phyloP scores from a whole-genome alignment of 192 early-diverging fungal genomes.

The Coemansia pectinata region DNA sequence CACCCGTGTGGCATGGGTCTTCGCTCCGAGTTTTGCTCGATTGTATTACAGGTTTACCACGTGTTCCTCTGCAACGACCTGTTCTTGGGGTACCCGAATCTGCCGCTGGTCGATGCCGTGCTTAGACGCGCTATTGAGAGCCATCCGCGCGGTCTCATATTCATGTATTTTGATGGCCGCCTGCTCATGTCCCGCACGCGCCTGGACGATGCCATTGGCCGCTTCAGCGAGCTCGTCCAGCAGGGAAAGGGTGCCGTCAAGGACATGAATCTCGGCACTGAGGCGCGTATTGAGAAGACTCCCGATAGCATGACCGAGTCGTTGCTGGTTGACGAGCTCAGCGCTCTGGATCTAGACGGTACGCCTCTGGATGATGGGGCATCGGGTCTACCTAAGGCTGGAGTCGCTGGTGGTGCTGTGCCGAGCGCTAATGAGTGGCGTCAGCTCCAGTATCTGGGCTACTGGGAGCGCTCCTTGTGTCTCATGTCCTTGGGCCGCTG shows the following conservation, averaged over 20 bases:
- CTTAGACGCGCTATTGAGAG: conserved; percentile 57
- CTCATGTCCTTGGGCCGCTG: conserved; percentile 66
- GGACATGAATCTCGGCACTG: conserved; percentile 13
- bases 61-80: conserved; percentile 71
- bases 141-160: conserved; percentile 73
- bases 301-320: conserved; percentile 5
- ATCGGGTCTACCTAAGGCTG: neutral
- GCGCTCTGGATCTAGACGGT: conserved; percentile 57
- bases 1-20: conserved; percentile 59
- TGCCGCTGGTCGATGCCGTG: conserved; percentile 63
- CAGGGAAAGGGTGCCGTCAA: conserved; percentile 15
- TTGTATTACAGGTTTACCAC: conserved; percentile 73
- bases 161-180: conserved; percentile 70
- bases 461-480: conserved; percentile 77
- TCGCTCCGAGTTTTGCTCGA: conserved; percentile 77
- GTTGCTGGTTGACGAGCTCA: conserved; percentile 15
- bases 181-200: conserved; percentile 60
- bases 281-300: neutral
- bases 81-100: conserved; percentile 66
- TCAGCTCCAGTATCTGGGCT: conserved; percentile 76
- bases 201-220: conserved; percentile 61
- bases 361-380: conserved; percentile 9
- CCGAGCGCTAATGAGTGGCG: conserved; percentile 58
- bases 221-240: conserved; percentile 52
- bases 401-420: neutral